Conservation (phyloP, 495 filamentous ascomycete species). For the Penicillium antarcticum region DNA sequence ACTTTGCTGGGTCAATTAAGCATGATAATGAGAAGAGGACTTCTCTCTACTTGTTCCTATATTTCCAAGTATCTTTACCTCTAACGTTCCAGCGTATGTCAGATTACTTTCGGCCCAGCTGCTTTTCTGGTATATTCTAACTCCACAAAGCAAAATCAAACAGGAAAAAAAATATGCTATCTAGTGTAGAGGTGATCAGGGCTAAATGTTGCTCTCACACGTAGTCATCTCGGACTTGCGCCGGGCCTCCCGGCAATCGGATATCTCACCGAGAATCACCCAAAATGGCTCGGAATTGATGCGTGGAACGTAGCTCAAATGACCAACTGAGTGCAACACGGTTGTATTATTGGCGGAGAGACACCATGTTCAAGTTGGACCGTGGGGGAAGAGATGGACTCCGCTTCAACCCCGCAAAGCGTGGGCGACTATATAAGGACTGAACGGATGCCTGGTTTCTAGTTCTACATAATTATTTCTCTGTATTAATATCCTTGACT, state of each 20-base stretch:
- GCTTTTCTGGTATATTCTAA: too few species aligned
- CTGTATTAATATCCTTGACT: not conserved
- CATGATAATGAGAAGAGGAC: too few species aligned
- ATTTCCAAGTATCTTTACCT: too few species aligned
- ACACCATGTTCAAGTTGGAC: not conserved
- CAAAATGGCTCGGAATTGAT: slow-evolving; percentile 29
- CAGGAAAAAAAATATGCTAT: too few species aligned
- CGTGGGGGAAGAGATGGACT: slow-evolving; percentile 15
- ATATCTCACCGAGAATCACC: slow-evolving; percentile 28
- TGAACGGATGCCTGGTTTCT: not conserved
- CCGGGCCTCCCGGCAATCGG: slow-evolving; percentile 32
- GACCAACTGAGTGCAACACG: not conserved
- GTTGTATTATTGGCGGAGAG: slow-evolving; percentile 9
- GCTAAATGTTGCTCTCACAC: not conserved
- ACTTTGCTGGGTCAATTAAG: too few species aligned
- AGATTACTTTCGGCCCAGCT: too few species aligned
- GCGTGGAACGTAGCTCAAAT: slow-evolving; percentile 13
- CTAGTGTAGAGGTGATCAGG: not conserved
- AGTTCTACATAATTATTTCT: not conserved
- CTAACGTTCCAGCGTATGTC: too few species aligned
- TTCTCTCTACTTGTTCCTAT: too few species aligned
- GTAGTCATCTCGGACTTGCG: slow-evolving; percentile 31
- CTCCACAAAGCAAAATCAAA: too few species aligned
- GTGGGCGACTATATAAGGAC: slow-evolving; percentile 13
- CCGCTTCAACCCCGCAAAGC: slow-evolving; percentile 11